Percentiles rank a stretch among this genome's conserved stretches.
phyloP scores from a whole-genome alignment of 352 stramenopile species.

The Globisporangium solare region DNA sequence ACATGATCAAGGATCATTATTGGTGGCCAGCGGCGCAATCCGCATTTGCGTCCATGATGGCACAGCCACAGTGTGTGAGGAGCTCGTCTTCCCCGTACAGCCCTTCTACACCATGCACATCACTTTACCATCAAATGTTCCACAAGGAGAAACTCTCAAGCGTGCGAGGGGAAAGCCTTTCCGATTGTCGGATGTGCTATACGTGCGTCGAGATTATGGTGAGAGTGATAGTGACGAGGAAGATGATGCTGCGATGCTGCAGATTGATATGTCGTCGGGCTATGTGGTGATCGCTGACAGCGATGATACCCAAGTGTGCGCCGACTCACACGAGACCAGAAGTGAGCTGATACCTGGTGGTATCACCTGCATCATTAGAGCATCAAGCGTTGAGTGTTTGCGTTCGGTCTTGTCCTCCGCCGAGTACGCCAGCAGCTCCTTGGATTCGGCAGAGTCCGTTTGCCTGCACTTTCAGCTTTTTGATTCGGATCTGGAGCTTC shows the following conservation, averaged over 20 bases:
- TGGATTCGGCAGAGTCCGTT: background rate
- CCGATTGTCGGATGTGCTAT: conserved; percentile 19
- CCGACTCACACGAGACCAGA: conserved; percentile 5
- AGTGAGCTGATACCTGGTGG: conserved; percentile 2
- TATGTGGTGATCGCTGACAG: conserved; percentile 3
- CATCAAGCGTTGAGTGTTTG: conserved; percentile 20
- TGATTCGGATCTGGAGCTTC: conserved; percentile 8
- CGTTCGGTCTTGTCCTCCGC: conserved; percentile 16
- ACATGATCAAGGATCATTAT: background rate
- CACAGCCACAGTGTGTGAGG: conserved; percentile 13
- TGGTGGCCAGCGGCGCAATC: background rate
- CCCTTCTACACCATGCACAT: conserved; percentile 10
- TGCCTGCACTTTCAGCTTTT: conserved; percentile 9
- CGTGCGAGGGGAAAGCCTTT: conserved; percentile 8
- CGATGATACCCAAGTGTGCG: conserved; percentile 1
- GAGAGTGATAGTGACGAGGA: conserved; percentile 1
- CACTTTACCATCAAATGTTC: background rate
- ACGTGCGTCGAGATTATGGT: conserved; percentile 12
- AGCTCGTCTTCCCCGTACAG: conserved; percentile 18
- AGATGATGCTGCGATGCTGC: conserved; percentile 10
- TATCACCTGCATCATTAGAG: conserved; percentile 6
- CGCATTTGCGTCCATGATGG: conserved; percentile 28
- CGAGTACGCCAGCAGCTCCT: background rate
- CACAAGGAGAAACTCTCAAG: background rate
- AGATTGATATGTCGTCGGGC: conserved; percentile 16